Base-by-base conservation (phyloP, 257 asterid species). In the Solanum acaule region DNA sequence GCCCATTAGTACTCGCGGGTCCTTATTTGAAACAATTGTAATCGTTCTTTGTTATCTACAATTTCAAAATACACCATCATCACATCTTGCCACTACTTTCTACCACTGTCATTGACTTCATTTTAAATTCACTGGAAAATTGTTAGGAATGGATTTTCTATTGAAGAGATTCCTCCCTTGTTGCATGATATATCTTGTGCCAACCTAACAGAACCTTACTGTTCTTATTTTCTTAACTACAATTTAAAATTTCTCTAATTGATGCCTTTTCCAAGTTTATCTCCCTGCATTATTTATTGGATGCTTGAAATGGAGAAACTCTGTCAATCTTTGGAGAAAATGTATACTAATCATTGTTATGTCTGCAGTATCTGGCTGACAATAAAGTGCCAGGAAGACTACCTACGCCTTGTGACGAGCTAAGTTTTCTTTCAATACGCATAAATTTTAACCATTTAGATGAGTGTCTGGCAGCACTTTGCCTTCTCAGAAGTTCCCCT, bases 401-500 rank as follows among this genome's bases (percentile, higher is more conserved):
- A 46, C 93, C 96, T 65, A 86, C 83, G 10, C 94, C 96, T 33
- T 96, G 98, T 78, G 89, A 86, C 6, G 98, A 96, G 92, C 98
- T 97, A 82, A 93, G 94, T 88, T 97, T 90, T 89, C 98, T 97
- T 87, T 97, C 98, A 1, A 84, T 97, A 46, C 95, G 98, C 56
- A 92, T 95, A 35, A 94, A 93, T 90, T 96, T 96, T 90, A 93
- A 90, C 68, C 94, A 94, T 76, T 61, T 25, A 71, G 98, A 94
- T 83, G 99, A 96, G 93, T 92, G 90, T 91, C 56, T 91, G 87
- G 97, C 97, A 72, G 98, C 98, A 87, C 95, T 95, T 86, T 96
- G 98, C 89, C 95, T 96, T 88, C 95, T 97, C 38, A 90, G 98
- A 91, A 97, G 99, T 89, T 94, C 95, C 83, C 99, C 98, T 82